Percentiles rank a stretch among this genome's conserved stretches.
phyloP scores from a whole-genome alignment of 768 basidiomycete species.

The Piloderma croceum region DNA sequence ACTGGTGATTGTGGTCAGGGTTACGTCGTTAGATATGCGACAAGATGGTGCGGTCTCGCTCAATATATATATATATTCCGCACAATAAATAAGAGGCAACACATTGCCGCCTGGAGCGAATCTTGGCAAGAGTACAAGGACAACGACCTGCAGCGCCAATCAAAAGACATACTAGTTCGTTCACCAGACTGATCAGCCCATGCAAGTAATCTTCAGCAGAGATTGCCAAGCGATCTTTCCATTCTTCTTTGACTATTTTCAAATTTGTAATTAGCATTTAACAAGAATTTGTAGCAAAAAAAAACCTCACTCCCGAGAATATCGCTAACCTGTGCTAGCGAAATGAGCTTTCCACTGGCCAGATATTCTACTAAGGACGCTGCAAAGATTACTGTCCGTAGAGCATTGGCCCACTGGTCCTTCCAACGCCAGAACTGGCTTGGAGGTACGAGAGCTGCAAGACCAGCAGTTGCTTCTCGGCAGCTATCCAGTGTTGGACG shows the following conservation, averaged over 20 bases:
- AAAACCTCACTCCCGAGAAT: conserved; percentile 59
- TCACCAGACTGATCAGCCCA: conserved; percentile 70
- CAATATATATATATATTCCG: background rate
- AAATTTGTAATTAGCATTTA: background rate
- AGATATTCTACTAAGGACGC: conserved; percentile 65
- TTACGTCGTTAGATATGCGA: background rate
- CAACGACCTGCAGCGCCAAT: background rate
- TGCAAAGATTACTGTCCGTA: conserved; percentile 62
- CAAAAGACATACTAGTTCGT: conserved; percentile 59
- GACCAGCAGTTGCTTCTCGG: conserved; percentile 38
- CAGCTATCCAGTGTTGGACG: conserved; percentile 53
- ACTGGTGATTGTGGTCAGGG: conserved; percentile 38
- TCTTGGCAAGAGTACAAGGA: too few relatives aligned
- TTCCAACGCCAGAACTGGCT: conserved; percentile 84
- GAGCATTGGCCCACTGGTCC: conserved; percentile 72
- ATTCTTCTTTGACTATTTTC: conserved; percentile 58
- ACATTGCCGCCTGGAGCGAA: too few relatives aligned
- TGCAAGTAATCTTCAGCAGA: conserved; percentile 79
- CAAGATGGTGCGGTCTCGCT: too few relatives aligned
- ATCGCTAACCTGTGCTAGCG: conserved; percentile 45
- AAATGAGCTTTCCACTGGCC: conserved; percentile 49
- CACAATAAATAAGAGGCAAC: too few relatives aligned
- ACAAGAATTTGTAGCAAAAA: conserved; percentile 1
- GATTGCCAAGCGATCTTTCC: conserved; percentile 59
- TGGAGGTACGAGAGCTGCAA: conserved; percentile 58